Percentiles rank a stretch among this genome's conserved stretches.
Evolutionary conservation across 176 grass and related monocot species (phyloP).

Genomic region (Eragrostis curvula): DNA sequence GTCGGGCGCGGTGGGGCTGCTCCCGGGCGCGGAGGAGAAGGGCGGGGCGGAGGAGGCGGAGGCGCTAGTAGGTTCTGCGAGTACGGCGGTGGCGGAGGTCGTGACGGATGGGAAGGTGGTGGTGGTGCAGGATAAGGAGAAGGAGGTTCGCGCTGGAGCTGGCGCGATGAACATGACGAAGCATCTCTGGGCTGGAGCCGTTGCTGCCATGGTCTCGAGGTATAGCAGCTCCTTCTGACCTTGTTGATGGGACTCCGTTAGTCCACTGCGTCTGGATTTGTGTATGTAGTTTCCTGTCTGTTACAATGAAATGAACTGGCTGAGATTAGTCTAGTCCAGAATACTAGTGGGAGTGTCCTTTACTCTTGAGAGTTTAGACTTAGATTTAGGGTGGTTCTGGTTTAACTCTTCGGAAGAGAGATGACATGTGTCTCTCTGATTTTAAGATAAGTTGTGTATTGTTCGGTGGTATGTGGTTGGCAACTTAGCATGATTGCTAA

Average conservation of each 20-base stretch:
- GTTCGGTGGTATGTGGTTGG: background rate
- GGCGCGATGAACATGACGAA: conserved; percentile 82
- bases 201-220: conserved; percentile 95
- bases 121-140: conserved; percentile 25
- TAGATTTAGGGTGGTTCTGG: background rate
- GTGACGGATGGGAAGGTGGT: conserved; percentile 34
- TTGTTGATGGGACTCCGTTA: background rate
- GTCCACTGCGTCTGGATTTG: background rate
- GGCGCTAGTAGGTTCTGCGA: conserved; percentile 35
- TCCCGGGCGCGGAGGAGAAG: conserved; percentile 60
- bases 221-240: conserved; percentile 35
- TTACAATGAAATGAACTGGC: background rate
- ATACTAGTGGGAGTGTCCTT: background rate
- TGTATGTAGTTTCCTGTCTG: background rate
- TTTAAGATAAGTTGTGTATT: conserved; percentile 15
- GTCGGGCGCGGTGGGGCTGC: conserved; percentile 53
- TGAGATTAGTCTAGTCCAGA: background rate
- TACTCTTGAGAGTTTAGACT: background rate
- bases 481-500: background rate
- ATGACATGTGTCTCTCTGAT: background rate
- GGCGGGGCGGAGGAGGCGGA: conserved; percentile 55
- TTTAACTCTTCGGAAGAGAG: background rate
- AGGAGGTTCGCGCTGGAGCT: conserved; percentile 48
- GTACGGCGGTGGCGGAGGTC: conserved; percentile 11
- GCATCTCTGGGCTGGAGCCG: conserved; percentile 90